Percentiles rank a stretch among this genome's conserved stretches.
Conservation (phyloP, 2,329 filamentous ascomycete species). For the Penicillium sp. region DNA sequence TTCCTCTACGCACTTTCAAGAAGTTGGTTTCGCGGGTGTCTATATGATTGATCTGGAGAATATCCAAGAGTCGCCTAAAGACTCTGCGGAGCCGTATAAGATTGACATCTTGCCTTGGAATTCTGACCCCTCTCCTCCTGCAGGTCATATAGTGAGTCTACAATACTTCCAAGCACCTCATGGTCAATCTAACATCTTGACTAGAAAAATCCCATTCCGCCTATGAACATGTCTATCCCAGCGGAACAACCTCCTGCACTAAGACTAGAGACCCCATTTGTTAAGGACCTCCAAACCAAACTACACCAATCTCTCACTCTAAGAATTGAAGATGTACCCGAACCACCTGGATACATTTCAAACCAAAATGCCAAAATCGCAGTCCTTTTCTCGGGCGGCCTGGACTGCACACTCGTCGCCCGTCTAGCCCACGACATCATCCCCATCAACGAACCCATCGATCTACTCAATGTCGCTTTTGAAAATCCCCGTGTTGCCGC, state of each 20-base stretch:
- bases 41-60: slow-evolving; percentile 67
- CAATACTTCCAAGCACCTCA: background rate
- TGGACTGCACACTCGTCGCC: slow-evolving; percentile 90
- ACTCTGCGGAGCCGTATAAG: slow-evolving; percentile 24
- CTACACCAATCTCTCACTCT: slow-evolving; percentile 67
- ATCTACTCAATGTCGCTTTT: slow-evolving; percentile 94
- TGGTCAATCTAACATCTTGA: background rate
- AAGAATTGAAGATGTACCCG: slow-evolving; percentile 70
- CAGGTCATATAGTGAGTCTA: slow-evolving; percentile 34
- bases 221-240: slow-evolving; percentile 51
- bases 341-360: slow-evolving; percentile 53
- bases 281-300: slow-evolving; percentile 60
- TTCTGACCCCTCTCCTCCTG: slow-evolving; percentile 22
- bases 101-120: slow-evolving; percentile 41
- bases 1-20: slow-evolving; percentile 64
- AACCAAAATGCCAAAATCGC: slow-evolving; percentile 60
- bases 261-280: slow-evolving; percentile 54
- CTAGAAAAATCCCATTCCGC: slow-evolving; percentile 51
- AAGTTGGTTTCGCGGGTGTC: slow-evolving; percentile 85
- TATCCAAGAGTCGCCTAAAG: slow-evolving; percentile 16
- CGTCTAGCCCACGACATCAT: slow-evolving; percentile 79
- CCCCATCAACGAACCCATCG: slow-evolving; percentile 71
- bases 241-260: slow-evolving; percentile 38
- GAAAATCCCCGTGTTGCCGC: slow-evolving; percentile 81
- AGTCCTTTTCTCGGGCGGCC: slow-evolving; percentile 88